These are phyloP conservation scores for Aspergillus sp. DNA, from an alignment of 2,329 filamentous ascomycete species.

Conservation along the genomic window DNA sequence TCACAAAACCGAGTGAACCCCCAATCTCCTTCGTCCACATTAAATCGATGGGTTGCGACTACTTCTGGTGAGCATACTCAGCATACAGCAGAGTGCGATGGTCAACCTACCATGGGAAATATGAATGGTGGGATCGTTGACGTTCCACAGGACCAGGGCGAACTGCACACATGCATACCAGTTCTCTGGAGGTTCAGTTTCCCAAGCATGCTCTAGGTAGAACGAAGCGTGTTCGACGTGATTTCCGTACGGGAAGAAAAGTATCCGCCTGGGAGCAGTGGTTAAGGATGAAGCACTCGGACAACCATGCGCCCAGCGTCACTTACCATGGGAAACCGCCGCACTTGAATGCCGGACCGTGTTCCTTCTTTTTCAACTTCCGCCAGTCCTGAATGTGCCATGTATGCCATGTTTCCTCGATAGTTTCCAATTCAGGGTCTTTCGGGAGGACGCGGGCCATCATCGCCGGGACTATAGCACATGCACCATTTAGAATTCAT, in stretches of 20 bases:
- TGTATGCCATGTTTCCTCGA: constrained; percentile 75
- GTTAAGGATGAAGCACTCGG: constrained; percentile 29
- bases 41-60: constrained; percentile 92
- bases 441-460: constrained; percentile 76
- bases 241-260: constrained; percentile 95
- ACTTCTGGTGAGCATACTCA: constrained; percentile 15
- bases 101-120: constrained; percentile 65
- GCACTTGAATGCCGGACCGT: constrained; percentile 85
- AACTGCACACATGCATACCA: constrained; percentile 99
- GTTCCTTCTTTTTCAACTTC: constrained; percentile 74
- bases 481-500: constrained; percentile 21
- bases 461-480: constrained; percentile 74
- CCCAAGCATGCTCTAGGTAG: constrained; percentile 94
- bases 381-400: constrained; percentile 91
- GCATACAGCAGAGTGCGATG: background rate
- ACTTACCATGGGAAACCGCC: constrained; percentile 83
- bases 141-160: constrained; percentile 90
- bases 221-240: constrained; percentile 92
- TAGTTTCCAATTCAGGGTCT: constrained; percentile 77
- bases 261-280: constrained; percentile 70
- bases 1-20: constrained; percentile 97
- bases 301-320: background rate
- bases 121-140: constrained; percentile 85
- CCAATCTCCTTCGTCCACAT: constrained; percentile 95
- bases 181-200: constrained; percentile 76